A percentile compares a stretch with the other conserved stretches of the same genome.
Evolutionary conservation across 305 asterid genomes (phyloP).

Genomic region (Coffea humblotiana): DNA sequence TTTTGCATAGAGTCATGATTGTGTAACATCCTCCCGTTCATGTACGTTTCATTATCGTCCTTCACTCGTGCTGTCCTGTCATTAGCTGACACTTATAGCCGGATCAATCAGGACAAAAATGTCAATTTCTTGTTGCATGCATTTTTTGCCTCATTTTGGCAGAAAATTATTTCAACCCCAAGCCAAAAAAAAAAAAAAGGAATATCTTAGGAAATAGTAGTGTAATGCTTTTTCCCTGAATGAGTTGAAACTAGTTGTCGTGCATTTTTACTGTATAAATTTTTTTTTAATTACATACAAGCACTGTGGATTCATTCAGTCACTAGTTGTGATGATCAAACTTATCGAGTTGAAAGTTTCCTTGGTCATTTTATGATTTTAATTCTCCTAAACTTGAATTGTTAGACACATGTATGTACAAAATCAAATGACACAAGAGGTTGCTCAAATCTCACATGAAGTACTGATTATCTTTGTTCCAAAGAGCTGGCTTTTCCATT

Average conservation of each 20-base stretch:
- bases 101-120: neutral
- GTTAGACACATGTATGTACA: neutral
- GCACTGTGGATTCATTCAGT: neutral
- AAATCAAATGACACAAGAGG: neutral
- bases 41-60: neutral
- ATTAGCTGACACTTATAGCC: neutral
- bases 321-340: neutral
- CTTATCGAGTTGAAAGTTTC: no score
- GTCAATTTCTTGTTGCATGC: neutral
- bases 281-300: neutral
- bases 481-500: no score
- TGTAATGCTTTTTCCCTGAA: no score
- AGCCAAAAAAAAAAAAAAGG: no score
- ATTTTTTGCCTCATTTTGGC: neutral
- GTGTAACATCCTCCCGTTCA: no score
- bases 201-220: no score
- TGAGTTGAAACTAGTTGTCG: no score
- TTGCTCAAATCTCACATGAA: neutral
- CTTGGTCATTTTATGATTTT: no score
- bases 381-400: neutral
- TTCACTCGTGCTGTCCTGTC: neutral
- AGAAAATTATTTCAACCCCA: no score
- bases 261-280: no score
- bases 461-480: no score
- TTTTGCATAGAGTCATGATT: no score